Percentiles rank a stretch among this genome's conserved stretches.
Conservation (phyloP, 176 grass and related monocot species). For the Zea luxurians region DNA sequence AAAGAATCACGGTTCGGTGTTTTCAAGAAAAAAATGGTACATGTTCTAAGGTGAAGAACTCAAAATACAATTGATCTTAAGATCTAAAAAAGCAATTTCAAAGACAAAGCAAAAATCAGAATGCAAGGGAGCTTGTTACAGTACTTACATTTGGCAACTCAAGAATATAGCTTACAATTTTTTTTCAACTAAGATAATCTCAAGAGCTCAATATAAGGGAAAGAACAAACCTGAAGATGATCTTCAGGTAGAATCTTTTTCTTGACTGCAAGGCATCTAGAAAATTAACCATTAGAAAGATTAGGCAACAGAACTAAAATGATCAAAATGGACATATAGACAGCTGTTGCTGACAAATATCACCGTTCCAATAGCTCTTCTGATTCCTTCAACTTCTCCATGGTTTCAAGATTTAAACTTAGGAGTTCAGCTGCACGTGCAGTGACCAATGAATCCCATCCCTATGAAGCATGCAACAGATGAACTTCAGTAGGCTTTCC, state of each 20-base stretch:
- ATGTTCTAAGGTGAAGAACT: background rate
- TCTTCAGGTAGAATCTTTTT: slow-evolving; percentile 63
- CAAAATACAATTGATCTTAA: background rate
- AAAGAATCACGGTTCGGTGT: no score
- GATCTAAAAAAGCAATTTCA: slow-evolving; percentile 3
- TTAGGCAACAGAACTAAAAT: slow-evolving; percentile 5
- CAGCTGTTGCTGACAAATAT: background rate
- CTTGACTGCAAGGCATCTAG: slow-evolving; percentile 67
- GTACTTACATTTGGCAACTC: slow-evolving; percentile 13
- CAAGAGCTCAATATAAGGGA: background rate
- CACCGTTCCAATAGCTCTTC: slow-evolving; percentile 87
- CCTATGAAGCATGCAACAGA: slow-evolving; percentile 50
- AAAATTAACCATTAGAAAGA: slow-evolving; percentile 41
- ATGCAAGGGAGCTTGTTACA: background rate
- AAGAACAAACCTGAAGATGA: slow-evolving; percentile 65
- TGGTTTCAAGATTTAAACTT: slow-evolving; percentile 61
- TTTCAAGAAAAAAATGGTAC: background rate
- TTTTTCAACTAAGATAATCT: slow-evolving; percentile 5
- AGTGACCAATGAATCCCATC: slow-evolving; percentile 84
- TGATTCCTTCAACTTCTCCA: slow-evolving; percentile 68
- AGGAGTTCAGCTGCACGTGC: slow-evolving; percentile 56
- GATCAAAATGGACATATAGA: background rate
- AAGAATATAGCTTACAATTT: slow-evolving; percentile 6
- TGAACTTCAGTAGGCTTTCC: slow-evolving; percentile 7
- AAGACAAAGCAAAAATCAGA: background rate